phyloP scores from a whole-genome alignment of 2,329 filamentous ascomycete genomes.

The Fusarium palustre region DNA sequence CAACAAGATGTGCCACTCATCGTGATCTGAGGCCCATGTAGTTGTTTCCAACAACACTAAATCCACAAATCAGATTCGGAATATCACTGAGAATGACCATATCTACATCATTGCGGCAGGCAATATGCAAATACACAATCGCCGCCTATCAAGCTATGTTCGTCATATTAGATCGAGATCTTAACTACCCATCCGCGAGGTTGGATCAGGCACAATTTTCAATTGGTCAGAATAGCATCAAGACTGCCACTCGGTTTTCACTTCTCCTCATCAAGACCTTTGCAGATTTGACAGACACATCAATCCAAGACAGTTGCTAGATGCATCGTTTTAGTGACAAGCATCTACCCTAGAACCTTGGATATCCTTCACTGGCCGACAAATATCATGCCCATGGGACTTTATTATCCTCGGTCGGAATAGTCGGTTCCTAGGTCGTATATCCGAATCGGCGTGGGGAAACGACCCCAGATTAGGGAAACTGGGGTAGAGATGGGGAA shows the following conservation, averaged over 20 bases:
- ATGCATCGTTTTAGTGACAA: not conserved
- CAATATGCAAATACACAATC: conserved; percentile 4
- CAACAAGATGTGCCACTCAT: not conserved
- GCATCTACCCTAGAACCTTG: not conserved
- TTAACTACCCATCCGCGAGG: not conserved
- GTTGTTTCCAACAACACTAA: not conserved
- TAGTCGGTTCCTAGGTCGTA: conserved; percentile 34
- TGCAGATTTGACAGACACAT: not conserved
- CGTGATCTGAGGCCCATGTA: not conserved
- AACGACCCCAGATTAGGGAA: conserved; percentile 44
- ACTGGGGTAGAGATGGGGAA: conserved; percentile 42
- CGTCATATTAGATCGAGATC: conserved; percentile 25
- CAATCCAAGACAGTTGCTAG: too few relatives aligned
- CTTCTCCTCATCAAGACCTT: not conserved
- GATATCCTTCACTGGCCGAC: conserved; percentile 23
- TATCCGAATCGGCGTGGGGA: conserved; percentile 35
- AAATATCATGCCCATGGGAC: not conserved
- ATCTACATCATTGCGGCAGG: not conserved
- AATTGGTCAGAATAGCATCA: not conserved
- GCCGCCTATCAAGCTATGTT: conserved; percentile 1
- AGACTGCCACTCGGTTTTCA: not conserved
- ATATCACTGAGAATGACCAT: too few relatives aligned
- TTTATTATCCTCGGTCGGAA: conserved; percentile 37
- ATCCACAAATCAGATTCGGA: too few relatives aligned
- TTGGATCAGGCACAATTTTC: conserved; percentile 3